Percentiles rank a stretch among this genome's conserved stretches.
phyloP scores from a whole-genome alignment of 208 protist species.

The Leishmania turanica region DNA sequence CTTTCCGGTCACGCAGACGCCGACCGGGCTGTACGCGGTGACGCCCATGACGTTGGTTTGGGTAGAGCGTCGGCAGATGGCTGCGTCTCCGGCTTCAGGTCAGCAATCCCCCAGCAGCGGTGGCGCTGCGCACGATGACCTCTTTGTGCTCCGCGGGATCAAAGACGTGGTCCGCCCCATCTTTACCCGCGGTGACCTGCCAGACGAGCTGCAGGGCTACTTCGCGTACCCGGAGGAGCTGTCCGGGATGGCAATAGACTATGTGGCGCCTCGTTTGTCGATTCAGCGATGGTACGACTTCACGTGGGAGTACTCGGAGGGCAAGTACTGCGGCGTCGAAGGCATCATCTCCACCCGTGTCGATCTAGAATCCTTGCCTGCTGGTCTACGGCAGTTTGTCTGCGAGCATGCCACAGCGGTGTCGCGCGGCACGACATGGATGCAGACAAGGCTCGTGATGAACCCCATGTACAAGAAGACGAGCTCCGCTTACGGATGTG shows the following conservation, averaged over 20 bases:
- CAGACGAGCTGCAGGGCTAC: slow-evolving; percentile 73
- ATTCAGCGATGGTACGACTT: slow-evolving; percentile 80
- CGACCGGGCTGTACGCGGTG: slow-evolving; percentile 62
- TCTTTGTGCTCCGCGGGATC: slow-evolving; percentile 58
- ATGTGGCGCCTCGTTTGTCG: slow-evolving; percentile 57
- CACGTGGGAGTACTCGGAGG: slow-evolving; percentile 82
- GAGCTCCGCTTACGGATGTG: slow-evolving; percentile 73
- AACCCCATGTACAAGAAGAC: slow-evolving; percentile 88
- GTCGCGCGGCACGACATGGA: slow-evolving; percentile 36
- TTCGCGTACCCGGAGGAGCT: slow-evolving; percentile 86
- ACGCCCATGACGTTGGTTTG: slow-evolving; percentile 82
- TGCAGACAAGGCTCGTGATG: slow-evolving; percentile 13
- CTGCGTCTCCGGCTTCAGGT: background rate
- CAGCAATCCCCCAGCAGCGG: background rate
- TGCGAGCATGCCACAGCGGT: slow-evolving; percentile 43
- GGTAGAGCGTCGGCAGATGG: slow-evolving; percentile 26
- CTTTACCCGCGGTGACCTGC: slow-evolving; percentile 80
- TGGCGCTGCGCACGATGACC: background rate
- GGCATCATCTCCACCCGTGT: slow-evolving; percentile 78
- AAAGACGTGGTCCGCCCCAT: slow-evolving; percentile 74
- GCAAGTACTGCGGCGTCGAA: slow-evolving; percentile 57
- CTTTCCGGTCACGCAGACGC: slow-evolving; percentile 43
- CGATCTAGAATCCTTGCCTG: slow-evolving; percentile 57
- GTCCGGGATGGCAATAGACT: slow-evolving; percentile 58
- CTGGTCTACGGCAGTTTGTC: slow-evolving; percentile 62